Evolutionary conservation across 345 rosid genomes (phyloP).

Genomic region (Eucalyptus cladocalyx): DNA sequence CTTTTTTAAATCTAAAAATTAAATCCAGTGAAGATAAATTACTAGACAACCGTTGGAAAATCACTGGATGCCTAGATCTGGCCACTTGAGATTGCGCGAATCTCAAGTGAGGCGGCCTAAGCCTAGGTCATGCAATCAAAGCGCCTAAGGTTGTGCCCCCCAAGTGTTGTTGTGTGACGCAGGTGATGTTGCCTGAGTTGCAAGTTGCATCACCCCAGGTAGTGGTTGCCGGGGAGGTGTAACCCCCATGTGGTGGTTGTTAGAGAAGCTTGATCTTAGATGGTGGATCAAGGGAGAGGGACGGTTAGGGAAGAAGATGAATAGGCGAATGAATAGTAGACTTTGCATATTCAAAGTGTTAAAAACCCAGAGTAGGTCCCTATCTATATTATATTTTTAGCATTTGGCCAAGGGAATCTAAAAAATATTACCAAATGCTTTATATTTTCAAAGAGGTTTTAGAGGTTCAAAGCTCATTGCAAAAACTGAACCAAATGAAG

Average conservation of each 20-base stretch:
- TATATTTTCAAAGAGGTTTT: too few relatives aligned
- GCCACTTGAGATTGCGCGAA: fast-evolving
- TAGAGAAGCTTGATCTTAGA: too few relatives aligned
- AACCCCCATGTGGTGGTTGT: fast-evolving
- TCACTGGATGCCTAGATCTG: fast-evolving
- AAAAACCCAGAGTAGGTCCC: fast-evolving
- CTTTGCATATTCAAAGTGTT: fast-evolving
- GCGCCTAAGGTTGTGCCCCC: fast-evolving
- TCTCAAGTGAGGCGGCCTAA: too few relatives aligned
- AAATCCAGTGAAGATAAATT: fast-evolving
- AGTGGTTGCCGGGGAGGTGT: too few relatives aligned
- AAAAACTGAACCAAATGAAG: fast-evolving
- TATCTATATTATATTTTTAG: fast-evolving
- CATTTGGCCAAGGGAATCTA: fast-evolving
- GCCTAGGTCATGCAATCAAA: fast-evolving
- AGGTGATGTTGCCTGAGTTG: fast-evolving
- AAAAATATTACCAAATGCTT: too few relatives aligned
- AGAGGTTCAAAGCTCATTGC: too few relatives aligned
- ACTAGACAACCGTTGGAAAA: fast-evolving
- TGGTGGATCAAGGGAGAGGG: too few relatives aligned
- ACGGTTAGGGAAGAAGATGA: fast-evolving
- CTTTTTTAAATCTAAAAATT: fast-evolving
- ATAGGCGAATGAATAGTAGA: too few relatives aligned
- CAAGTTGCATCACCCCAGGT: fast-evolving
- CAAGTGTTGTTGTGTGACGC: fast-evolving